phyloP scores from a whole-genome alignment of 1,284 basidiomycete species.

The Gymnopus androsaceus region DNA sequence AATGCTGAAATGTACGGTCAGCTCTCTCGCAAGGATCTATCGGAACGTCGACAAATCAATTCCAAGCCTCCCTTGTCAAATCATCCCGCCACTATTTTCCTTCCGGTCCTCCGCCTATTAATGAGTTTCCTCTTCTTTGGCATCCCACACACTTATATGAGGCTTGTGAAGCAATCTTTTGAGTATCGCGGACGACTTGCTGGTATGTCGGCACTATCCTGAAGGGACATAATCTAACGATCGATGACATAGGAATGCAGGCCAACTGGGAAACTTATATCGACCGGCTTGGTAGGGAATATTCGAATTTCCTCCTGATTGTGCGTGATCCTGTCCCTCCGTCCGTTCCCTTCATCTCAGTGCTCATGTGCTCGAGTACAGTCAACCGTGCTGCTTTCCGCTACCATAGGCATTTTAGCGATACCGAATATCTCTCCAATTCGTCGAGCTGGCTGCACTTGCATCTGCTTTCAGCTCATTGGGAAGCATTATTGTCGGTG shows the following conservation, averaged over 20 bases:
- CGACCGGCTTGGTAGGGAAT: conserved; percentile 50
- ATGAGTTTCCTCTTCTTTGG: conserved; percentile 51
- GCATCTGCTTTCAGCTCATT: conserved; percentile 51
- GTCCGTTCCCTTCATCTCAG: not conserved
- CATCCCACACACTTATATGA: conserved; percentile 52
- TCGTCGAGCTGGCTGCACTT: conserved; percentile 42
- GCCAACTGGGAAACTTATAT: conserved; percentile 50
- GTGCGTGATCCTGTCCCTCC: conserved; percentile 35
- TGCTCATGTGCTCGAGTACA: conserved; percentile 22
- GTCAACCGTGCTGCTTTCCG: conserved; percentile 62
- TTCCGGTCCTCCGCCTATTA: conserved; percentile 35
- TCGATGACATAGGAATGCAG: no score
- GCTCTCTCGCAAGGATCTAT: conserved; percentile 37
- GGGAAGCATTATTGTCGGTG: conserved; percentile 54
- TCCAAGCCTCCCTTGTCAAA: conserved; percentile 19
- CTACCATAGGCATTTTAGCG: conserved; percentile 52
- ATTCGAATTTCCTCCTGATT: conserved; percentile 55
- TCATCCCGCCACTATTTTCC: conserved; percentile 23
- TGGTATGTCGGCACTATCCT: no score
- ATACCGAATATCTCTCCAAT: conserved; percentile 42
- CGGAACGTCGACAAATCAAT: conserved; percentile 24
- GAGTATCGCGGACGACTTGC: conserved; percentile 51
- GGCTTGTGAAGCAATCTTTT: conserved; percentile 47
- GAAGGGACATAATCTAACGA: no score
- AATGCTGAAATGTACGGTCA: conserved; percentile 46